These are phyloP conservation scores for Phytophthora vignae DNA, from an alignment of 352 stramenopile genomes.

Conservation along the genomic window DNA sequence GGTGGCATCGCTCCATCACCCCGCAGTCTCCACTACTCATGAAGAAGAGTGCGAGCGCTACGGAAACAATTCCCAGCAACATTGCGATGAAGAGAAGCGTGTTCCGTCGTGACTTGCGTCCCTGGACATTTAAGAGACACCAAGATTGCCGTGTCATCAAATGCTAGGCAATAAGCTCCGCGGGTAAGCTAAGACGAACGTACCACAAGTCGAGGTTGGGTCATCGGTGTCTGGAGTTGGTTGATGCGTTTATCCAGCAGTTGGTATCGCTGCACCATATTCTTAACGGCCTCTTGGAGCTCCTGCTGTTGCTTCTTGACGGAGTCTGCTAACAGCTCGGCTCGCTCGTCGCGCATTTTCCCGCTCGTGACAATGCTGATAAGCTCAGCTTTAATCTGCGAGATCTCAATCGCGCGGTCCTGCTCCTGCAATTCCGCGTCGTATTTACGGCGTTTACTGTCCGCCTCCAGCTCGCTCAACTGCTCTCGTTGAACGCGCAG, in stretches of 20 bases:
- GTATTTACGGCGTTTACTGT: slow-evolving; percentile 73
- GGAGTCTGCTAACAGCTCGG: slow-evolving; percentile 61
- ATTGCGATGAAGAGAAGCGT: slow-evolving; percentile 36
- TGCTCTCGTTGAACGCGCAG: slow-evolving; percentile 78
- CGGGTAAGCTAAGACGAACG: slow-evolving; percentile 14
- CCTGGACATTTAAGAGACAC: slow-evolving; percentile 23
- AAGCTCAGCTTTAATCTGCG: slow-evolving; percentile 78
- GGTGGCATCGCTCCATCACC: slow-evolving; percentile 48
- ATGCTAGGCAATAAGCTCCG: not conserved
- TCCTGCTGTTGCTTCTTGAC: slow-evolving; percentile 73
- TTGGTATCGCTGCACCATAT: slow-evolving; percentile 64
- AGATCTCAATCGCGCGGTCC: slow-evolving; percentile 72
- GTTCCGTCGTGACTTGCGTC: slow-evolving; percentile 38
- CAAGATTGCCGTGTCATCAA: slow-evolving; percentile 3
- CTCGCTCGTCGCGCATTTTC: slow-evolving; percentile 76
- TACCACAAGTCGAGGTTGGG: slow-evolving; percentile 53
- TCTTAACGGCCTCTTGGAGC: slow-evolving; percentile 62
- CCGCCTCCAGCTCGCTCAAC: slow-evolving; percentile 75
- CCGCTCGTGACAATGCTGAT: slow-evolving; percentile 69
- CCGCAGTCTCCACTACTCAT: slow-evolving; percentile 51
- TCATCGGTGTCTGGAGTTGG: slow-evolving; percentile 60
- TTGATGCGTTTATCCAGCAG: slow-evolving; percentile 67
- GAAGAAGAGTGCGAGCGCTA: slow-evolving; percentile 36
- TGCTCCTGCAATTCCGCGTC: slow-evolving; percentile 86
- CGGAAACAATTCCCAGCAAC: slow-evolving; percentile 41